Evolutionary conservation across 1,284 basidiomycete species (phyloP).

Genomic region (Tylopilus sp.): DNA sequence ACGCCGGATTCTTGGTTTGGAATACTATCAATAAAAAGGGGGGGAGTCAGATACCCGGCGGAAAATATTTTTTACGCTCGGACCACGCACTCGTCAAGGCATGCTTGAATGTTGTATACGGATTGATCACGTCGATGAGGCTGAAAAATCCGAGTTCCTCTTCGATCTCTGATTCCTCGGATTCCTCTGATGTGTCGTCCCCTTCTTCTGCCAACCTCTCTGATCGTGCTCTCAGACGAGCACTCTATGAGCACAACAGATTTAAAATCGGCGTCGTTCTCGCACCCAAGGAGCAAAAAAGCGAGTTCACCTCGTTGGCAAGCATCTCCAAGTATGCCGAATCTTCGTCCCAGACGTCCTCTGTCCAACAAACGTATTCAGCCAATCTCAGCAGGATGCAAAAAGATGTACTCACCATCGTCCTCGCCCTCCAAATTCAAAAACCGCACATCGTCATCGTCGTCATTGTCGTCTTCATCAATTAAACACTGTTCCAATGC

Average conservation of each 20-base stretch:
- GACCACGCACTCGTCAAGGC: conserved; percentile 58
- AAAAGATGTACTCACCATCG: conserved; percentile 46
- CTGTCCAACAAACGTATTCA: conserved; percentile 33
- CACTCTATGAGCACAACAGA: conserved; percentile 43
- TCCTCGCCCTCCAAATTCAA: conserved; percentile 66
- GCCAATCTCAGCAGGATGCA: not conserved
- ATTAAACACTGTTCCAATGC: conserved; percentile 56
- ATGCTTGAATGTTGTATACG: conserved; percentile 70
- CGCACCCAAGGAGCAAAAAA: not conserved
- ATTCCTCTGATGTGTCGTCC: conserved; percentile 48
- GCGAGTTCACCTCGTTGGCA: conserved; percentile 72
- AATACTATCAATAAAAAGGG: conserved; percentile 45
- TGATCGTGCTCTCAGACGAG: conserved; percentile 61
- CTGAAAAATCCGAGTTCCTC: conserved; percentile 82
- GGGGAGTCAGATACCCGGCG: not conserved
- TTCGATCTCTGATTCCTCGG: conserved; percentile 56
- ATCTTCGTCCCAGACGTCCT: conserved; percentile 83
- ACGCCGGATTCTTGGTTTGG: conserved; percentile 63
- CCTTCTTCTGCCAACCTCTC: conserved; percentile 39
- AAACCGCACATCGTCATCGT: conserved; percentile 52
- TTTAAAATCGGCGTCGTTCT: not conserved
- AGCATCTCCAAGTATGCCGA: conserved; percentile 79
- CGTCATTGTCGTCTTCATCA: conserved; percentile 59
- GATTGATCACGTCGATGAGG: conserved; percentile 69
- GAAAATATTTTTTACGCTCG: not conserved